Percentiles rank a stretch among this genome's conserved stretches.
phyloP scores from a whole-genome alignment of 495 filamentous ascomycete genomes.

The Hypoxylon subgilvum region DNA sequence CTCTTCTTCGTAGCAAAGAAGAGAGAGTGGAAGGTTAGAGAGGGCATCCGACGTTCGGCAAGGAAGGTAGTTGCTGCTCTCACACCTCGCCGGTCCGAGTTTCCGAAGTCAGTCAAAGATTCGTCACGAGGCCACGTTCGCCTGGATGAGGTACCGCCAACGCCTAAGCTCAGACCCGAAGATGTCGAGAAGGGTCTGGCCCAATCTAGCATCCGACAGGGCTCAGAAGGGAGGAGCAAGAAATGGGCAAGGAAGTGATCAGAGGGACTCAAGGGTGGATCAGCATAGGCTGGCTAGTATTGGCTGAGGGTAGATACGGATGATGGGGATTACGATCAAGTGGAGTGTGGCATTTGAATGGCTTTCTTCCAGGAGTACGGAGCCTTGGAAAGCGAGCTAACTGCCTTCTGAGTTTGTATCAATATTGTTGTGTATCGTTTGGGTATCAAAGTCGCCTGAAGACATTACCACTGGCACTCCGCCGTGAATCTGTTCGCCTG shows the following conservation, averaged over 20 bases:
- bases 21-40: slow-evolving; percentile 61
- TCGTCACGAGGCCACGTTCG: slow-evolving; percentile 44
- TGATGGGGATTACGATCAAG: neutral
- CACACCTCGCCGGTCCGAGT: slow-evolving; percentile 60
- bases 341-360: slow-evolving; percentile 8
- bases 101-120: slow-evolving; percentile 59
- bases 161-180: slow-evolving; percentile 51
- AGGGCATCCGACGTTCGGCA: slow-evolving; percentile 59
- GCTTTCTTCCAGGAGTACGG: slow-evolving; percentile 10
- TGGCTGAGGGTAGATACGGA: slow-evolving; percentile 3
- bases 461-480: slow-evolving; percentile 76
- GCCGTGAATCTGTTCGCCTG: slow-evolving; percentile 57
- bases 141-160: slow-evolving; percentile 59
- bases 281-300: neutral
- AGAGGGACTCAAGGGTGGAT: slow-evolving; percentile 26
- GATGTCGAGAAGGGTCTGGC: slow-evolving; percentile 60
- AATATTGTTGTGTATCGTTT: slow-evolving; percentile 20
- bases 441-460: slow-evolving; percentile 65
- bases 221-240: slow-evolving; percentile 37
- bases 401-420: slow-evolving; percentile 20
- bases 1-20: slow-evolving; percentile 65
- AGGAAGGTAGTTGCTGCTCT: slow-evolving; percentile 59
- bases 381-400: slow-evolving; percentile 19
- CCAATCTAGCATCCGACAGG: slow-evolving; percentile 34
- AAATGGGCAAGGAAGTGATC: slow-evolving; percentile 48